Percentiles rank a stretch among this genome's conserved stretches.
These are phyloP conservation scores for Basidiobolus meristosporus DNA, from an alignment of 371 early-diverging fungal genomes.

Conservation along the genomic window DNA sequence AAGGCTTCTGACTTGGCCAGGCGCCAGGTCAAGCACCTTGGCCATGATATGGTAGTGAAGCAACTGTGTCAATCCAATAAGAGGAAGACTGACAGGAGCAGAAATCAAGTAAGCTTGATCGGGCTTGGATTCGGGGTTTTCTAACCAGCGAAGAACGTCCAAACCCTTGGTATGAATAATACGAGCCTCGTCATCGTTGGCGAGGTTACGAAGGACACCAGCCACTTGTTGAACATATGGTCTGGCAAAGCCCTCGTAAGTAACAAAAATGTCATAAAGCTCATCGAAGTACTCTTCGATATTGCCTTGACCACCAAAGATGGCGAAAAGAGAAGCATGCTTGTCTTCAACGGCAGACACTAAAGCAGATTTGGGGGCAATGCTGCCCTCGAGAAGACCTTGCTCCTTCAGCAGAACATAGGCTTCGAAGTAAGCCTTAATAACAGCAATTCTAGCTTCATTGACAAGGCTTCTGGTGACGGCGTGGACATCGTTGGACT, in stretches of 20 bases:
- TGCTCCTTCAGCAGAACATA: constrained; percentile 38
- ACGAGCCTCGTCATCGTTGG: constrained; percentile 45
- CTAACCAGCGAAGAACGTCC: constrained; percentile 75
- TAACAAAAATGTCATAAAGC: constrained; percentile 53
- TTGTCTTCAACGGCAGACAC: constrained; percentile 41
- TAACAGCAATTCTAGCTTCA: constrained; percentile 37
- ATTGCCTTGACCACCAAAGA: constrained; percentile 95
- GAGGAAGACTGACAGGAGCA: constrained; percentile 71
- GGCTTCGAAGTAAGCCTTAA: constrained; percentile 70
- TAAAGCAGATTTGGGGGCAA: constrained; percentile 31
- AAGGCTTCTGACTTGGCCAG: constrained; percentile 20
- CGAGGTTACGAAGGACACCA: constrained; percentile 40
- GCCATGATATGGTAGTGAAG: constrained; percentile 65
- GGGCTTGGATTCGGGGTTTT: constrained; percentile 68
- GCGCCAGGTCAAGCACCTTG: constrained; percentile 28
- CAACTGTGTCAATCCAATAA: constrained; percentile 79
- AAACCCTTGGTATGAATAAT: constrained; percentile 65
- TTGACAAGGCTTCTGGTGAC: constrained; percentile 34
- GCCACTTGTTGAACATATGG: constrained; percentile 66
- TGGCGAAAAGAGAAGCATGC: constrained; percentile 53
- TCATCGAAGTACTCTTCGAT: constrained; percentile 90
- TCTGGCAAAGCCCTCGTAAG: constrained; percentile 64
- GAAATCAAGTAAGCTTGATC: constrained; percentile 63
- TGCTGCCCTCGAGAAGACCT: constrained; percentile 15
- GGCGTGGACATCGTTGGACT: constrained; percentile 72